Percentiles rank a stretch among this genome's conserved stretches.
phyloP scores from a whole-genome alignment of 441 rosid genomes.

The Sinapis alba region DNA sequence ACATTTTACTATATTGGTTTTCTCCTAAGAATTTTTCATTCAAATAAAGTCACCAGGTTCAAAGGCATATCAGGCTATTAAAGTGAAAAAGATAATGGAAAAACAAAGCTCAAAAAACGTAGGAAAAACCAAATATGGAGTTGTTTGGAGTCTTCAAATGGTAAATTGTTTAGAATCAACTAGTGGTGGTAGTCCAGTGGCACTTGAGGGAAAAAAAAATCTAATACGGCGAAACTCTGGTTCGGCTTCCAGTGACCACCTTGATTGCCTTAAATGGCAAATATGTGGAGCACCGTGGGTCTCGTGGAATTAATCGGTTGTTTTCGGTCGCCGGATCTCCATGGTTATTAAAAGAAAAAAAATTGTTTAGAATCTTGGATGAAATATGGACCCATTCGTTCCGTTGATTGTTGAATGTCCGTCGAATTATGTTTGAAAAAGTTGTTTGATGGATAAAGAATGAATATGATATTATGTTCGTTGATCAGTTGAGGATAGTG shows the following conservation, averaged over 20 bases:
- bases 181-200: too few species aligned
- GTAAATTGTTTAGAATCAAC: too few species aligned
- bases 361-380: neutral
- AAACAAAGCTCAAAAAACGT: neutral
- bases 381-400: neutral
- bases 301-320: too few species aligned
- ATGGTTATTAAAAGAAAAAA: too few species aligned
- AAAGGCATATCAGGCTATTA: neutral
- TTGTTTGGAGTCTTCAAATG: neutral
- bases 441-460: neutral
- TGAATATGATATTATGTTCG: neutral
- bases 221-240: too few species aligned
- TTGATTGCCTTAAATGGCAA: too few species aligned
- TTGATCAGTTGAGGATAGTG: neutral
- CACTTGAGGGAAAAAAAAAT: too few species aligned
- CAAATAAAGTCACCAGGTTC: neutral
- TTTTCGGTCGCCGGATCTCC: too few species aligned
- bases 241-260: too few species aligned
- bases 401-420: neutral
- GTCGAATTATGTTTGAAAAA: neutral
- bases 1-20: neutral
- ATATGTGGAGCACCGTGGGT: too few species aligned
- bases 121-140: neutral
- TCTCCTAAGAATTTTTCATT: neutral
- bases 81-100: neutral